Percentiles rank a stretch among this genome's conserved stretches.
These are phyloP conservation scores for Penicillium coprophilum DNA, from an alignment of 495 filamentous ascomycete species.

Conservation along the genomic window DNA sequence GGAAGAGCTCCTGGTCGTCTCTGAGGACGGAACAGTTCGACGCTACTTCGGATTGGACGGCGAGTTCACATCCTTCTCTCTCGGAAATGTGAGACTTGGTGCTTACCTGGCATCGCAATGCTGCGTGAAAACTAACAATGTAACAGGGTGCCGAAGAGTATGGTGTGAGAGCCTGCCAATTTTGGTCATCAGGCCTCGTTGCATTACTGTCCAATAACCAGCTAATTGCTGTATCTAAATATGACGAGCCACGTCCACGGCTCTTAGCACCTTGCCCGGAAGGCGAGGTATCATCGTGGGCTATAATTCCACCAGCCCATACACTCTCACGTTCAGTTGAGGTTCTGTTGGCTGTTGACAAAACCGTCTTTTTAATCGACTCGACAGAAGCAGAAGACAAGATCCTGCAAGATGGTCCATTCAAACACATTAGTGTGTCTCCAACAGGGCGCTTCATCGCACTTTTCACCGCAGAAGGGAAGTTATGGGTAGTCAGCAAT, in stretches of 20 bases:
- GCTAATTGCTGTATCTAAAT: conserved; percentile 80
- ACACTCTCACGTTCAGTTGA: conserved; percentile 95
- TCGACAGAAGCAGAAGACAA: conserved; percentile 87
- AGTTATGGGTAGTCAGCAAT: conserved; percentile 88
- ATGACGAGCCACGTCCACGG: conserved; percentile 87
- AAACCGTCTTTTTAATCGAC: conserved; percentile 84
- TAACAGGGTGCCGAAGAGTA: conserved; percentile 75
- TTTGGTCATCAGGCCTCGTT: conserved; percentile 89
- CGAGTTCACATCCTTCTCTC: conserved; percentile 93
- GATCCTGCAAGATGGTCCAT: conserved; percentile 85
- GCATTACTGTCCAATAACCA: conserved; percentile 89
- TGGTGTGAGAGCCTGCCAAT: conserved; percentile 82
- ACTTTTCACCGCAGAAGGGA: conserved; percentile 81
- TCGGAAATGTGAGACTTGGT: conserved; percentile 66
- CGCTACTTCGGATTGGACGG: conserved; percentile 90
- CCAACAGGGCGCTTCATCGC: conserved; percentile 86
- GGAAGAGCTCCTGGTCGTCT: conserved; percentile 86
- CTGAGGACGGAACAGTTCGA: conserved; percentile 84
- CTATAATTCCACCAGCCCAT: conserved; percentile 81
- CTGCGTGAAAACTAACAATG: conserved; percentile 17
- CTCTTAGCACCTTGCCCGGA: conserved; percentile 75
- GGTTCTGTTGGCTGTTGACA: conserved; percentile 80
- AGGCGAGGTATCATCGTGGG: conserved; percentile 83
- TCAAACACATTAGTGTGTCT: conserved; percentile 83
- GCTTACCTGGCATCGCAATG: neutral